These are phyloP conservation scores for Chalciporus sphaerocephalus DNA, from an alignment of 768 basidiomycete genomes.

Conservation along the genomic window DNA sequence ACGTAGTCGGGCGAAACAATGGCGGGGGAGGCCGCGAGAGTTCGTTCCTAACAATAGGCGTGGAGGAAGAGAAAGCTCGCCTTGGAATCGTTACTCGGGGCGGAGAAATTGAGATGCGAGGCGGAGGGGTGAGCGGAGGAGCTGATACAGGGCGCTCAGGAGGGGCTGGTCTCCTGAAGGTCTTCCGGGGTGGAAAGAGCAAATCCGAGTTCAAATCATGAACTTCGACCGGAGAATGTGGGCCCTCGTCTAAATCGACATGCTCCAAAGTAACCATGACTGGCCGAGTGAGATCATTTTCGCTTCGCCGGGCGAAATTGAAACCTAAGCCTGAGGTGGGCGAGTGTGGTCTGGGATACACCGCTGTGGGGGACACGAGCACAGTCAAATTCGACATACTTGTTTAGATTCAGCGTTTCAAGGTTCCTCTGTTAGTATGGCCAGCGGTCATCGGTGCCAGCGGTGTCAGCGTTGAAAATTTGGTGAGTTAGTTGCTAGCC, in stretches of 20 bases:
- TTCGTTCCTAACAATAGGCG: constrained; percentile 30
- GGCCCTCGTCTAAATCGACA: constrained; percentile 22
- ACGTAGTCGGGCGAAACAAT: constrained; percentile 72
- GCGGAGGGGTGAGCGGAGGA: constrained; percentile 15
- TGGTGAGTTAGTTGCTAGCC: too few species aligned
- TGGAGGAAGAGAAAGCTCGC: constrained; percentile 15
- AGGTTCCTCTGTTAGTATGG: neutral
- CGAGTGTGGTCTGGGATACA: constrained; percentile 20
- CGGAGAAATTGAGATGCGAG: neutral
- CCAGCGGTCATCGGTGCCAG: neutral
- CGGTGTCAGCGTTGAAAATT: neutral
- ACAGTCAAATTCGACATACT: constrained; percentile 32
- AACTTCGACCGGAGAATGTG: constrained; percentile 26
- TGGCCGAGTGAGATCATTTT: constrained; percentile 23
- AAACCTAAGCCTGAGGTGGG: constrained; percentile 24
- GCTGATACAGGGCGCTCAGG: constrained; percentile 20
- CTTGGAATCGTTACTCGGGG: constrained; percentile 10
- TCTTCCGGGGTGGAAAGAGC: constrained; percentile 28
- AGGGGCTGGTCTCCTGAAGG: constrained; percentile 18
- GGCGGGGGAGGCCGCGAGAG: constrained; percentile 59
- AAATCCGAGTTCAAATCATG: constrained; percentile 14
- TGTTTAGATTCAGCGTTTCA: neutral
- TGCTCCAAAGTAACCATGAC: constrained; percentile 32
- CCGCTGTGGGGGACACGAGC: constrained; percentile 30
- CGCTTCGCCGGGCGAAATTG: constrained; percentile 30